Base-by-base conservation (phyloP, 179 eudicot genomes). In the Gypsophila paniculata region DNA sequence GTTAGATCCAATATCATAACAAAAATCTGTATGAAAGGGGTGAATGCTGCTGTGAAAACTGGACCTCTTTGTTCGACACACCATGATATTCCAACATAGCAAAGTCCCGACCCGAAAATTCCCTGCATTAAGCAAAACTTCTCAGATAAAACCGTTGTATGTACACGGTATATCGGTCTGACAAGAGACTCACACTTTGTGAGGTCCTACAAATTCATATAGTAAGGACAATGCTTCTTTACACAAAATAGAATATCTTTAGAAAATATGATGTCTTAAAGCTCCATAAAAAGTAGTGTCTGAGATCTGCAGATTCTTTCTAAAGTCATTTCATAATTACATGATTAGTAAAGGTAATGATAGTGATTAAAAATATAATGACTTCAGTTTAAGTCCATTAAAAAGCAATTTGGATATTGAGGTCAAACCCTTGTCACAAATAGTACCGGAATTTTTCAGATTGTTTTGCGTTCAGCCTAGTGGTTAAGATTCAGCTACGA, bases 31-130 rank as follows among this genome's bases (percentile, higher is more conserved):
- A 87, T 73, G 69, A 84, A 79, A 44, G 98, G 98, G 77, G 77
- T 82, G 76, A 90, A 93, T 53, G 98, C 93, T 46, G 98, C 83
- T 18, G 95, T 87, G 76, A 93, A 93, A n/a, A 93, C 95, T 1
- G 98, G 91, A 0, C 96, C 98, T 64, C 81, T 82, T 72, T 84
- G 73, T 68, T 87, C 90, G 36, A 93, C 96, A 72, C 96, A 88
- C 98, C 98, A 93, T 22, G 92, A 69, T 86, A 93, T 85, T 21
- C 83, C 87, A 61, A 84, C 92, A 38, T 86, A 88, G 79, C 95
- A 86, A 17, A 93, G 52, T 14, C 98, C 98, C 54, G 98, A 88
- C 60, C 90, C 90, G 17, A 85, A 77, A 26, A 90, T 80, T 61
- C 98, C 98, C 98, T 93, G 80, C 68, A 74, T 5, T 61, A 29